A percentile compares a stretch with the other conserved stretches of the same genome.
Conservation (phyloP, 352 stramenopile species). For the Pythium dissotocum region DNA sequence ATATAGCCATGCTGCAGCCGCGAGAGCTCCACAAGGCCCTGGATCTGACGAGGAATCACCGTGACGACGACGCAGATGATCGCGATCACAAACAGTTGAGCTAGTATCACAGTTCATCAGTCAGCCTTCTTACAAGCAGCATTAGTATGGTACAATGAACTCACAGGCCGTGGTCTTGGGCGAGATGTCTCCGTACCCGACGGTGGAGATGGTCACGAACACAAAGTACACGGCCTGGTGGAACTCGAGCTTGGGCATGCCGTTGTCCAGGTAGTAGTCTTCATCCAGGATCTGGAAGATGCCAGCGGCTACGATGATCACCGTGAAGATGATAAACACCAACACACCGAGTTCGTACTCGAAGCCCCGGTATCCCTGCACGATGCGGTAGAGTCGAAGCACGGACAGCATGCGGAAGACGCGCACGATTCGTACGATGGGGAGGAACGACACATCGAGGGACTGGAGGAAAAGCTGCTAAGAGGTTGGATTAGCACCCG, state of each 20-base stretch:
- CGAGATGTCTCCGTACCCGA: slow-evolving; percentile 64
- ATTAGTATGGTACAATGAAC: background rate
- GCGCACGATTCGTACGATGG: slow-evolving; percentile 50
- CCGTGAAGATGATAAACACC: slow-evolving; percentile 51
- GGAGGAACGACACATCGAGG: slow-evolving; percentile 38
- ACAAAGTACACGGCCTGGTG: slow-evolving; percentile 71
- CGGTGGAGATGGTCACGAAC: slow-evolving; percentile 63
- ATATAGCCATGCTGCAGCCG: slow-evolving; percentile 50
- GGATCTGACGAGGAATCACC: slow-evolving; percentile 56
- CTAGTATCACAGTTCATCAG: slow-evolving; percentile 19
- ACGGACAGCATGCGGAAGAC: slow-evolving; percentile 63
- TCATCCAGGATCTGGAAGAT: slow-evolving; percentile 62
- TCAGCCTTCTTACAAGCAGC: background rate
- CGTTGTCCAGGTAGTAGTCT: slow-evolving; percentile 46
- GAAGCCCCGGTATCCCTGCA: slow-evolving; percentile 54
- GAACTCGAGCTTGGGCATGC: slow-evolving; percentile 39
- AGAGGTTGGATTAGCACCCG: slow-evolving; percentile 2
- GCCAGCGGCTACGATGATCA: slow-evolving; percentile 61
- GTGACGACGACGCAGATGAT: slow-evolving; percentile 64
- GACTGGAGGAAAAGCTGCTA: slow-evolving; percentile 40
- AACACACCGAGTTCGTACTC: slow-evolving; percentile 66
- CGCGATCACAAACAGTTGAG: slow-evolving; percentile 60
- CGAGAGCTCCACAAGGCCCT: slow-evolving; percentile 52
- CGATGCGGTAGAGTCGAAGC: slow-evolving; percentile 55
- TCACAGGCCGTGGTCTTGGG: slow-evolving; percentile 46